Evolutionary conservation across 306 rosid species (phyloP).

Genomic region (Glycine tomentella): DNA sequence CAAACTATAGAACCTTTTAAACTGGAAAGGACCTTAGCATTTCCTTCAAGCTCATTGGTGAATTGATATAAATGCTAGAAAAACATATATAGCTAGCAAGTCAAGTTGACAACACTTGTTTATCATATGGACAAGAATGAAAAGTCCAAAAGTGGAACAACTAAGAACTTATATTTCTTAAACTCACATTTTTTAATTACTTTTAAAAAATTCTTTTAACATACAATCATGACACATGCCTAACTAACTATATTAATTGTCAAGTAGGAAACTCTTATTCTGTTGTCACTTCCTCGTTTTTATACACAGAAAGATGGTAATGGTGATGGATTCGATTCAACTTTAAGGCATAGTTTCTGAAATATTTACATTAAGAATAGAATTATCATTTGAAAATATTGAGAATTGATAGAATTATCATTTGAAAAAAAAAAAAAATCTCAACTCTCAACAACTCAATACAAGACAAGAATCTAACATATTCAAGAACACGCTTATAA

Average conservation of each 20-base stretch:
- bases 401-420: background rate
- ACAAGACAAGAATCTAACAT: slow-evolving; percentile 22
- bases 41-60: background rate
- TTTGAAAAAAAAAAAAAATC: background rate
- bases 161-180: slow-evolving; percentile 8
- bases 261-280: background rate
- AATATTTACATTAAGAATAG: background rate
- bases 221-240: background rate
- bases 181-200: background rate
- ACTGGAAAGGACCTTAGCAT: slow-evolving; percentile 31
- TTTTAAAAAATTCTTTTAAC: background rate
- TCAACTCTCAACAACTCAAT: slow-evolving; percentile 19
- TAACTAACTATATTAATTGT: background rate
- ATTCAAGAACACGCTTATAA: background rate
- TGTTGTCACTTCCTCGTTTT: background rate
- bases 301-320: background rate
- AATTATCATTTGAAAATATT: too few relatives aligned
- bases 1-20: slow-evolving; percentile 3
- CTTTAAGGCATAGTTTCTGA: background rate
- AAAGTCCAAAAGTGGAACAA: slow-evolving; percentile 11
- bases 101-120: slow-evolving; percentile 4
- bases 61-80: background rate
- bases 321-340: background rate
- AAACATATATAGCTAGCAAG: slow-evolving; percentile 10
- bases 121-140: background rate